phyloP scores from a whole-genome alignment of 1,139 yeast genomes.

The Candida sp. region DNA sequence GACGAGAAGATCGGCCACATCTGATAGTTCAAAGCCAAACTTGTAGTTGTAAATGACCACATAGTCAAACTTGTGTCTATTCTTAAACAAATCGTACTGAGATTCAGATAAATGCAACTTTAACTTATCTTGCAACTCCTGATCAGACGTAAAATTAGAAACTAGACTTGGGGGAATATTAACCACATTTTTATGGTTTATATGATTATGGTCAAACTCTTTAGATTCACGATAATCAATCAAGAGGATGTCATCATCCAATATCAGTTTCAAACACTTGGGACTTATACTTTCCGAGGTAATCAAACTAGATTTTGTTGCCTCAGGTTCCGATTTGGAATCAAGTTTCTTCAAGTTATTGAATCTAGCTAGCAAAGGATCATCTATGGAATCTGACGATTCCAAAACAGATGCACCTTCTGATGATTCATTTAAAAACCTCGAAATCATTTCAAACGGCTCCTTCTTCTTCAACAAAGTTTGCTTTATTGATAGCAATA shows the following conservation, averaged over 20 bases:
- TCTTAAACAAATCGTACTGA: conserved; percentile 50
- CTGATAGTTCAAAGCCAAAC: conserved; percentile 28
- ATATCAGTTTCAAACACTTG: conserved; percentile 4
- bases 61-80: conserved; percentile 53
- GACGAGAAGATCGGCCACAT: conserved; percentile 19
- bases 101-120: conserved; percentile 49
- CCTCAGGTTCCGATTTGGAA: too few relatives aligned
- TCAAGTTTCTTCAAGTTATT: conserved; percentile 11
- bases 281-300: conserved; percentile 5
- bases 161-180: conserved; percentile 62
- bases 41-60: conserved; percentile 60
- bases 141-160: conserved; percentile 36
- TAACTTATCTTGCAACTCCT: conserved; percentile 58
- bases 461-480: conserved; percentile 18
- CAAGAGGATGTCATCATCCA: conserved; percentile 14
- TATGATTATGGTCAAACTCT: conserved; percentile 58
- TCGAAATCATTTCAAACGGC: conserved; percentile 7
- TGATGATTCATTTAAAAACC: not conserved
- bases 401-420: not conserved
- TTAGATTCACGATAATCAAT: conserved; percentile 65
- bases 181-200: conserved; percentile 50
- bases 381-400: conserved; percentile 7
- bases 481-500: conserved; percentile 16
- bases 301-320: not conserved
- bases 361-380: conserved; percentile 20